phyloP scores from a whole-genome alignment of 140 eudicot species.

The Anethum foeniculum region DNA sequence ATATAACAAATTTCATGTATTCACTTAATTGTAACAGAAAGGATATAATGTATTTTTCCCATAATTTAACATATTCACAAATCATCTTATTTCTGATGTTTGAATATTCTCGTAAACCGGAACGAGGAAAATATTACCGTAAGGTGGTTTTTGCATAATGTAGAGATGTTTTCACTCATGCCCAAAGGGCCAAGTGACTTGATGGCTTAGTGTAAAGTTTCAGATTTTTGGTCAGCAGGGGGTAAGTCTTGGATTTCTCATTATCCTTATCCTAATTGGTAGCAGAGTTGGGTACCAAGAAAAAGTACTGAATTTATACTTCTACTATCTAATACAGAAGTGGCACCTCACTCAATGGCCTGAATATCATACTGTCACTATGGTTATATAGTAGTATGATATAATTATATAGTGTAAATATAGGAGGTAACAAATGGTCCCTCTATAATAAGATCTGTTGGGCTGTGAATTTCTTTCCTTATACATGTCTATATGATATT shows the following conservation, averaged over 20 bases:
- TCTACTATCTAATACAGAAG: not conserved
- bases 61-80: too few species aligned
- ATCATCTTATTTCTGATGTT: too few species aligned
- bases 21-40: too few species aligned
- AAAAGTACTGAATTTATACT: not conserved
- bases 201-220: not conserved
- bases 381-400: not conserved
- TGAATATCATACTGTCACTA: not conserved
- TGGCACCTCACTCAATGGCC: not conserved
- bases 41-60: too few species aligned
- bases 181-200: not conserved
- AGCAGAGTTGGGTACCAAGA: not conserved
- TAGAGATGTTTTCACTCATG: not conserved
- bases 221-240: not conserved
- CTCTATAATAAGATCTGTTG: constrained; percentile 2
- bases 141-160: too few species aligned
- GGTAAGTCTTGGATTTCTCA: not conserved
- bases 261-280: not conserved
- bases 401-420: constrained; percentile 1
- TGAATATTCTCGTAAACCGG: not conserved
- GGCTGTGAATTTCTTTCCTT: constrained; percentile 2
- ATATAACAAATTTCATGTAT: not conserved
- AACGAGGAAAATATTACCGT: not conserved
- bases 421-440: constrained; percentile 7
- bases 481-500: not conserved